Evolutionary conservation across 345 rosid genomes (phyloP), one percentile per base, ranked within the genome.

Genomic region (Combretum micranthum): DNA sequence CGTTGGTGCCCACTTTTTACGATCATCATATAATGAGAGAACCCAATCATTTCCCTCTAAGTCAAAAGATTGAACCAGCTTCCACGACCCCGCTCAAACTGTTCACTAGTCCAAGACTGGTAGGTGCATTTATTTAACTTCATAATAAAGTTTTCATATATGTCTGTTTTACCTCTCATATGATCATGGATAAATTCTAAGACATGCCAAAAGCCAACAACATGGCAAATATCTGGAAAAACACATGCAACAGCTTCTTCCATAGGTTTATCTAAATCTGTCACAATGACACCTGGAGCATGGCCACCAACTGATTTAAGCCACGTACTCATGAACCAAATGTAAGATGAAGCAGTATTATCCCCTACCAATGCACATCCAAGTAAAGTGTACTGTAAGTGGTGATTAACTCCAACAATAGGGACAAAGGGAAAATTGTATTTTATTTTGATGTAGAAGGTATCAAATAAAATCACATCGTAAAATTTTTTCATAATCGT

Each of bases 71-170:
- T 56, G 59, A 61, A 78, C 77, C 58, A 78, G 64, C 45, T 72
- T 75, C 71, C 59, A 52, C 83, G 77, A 78, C 60, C 77, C 64
- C 51, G 62, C 50, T 78, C 73, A 72, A 78, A 78, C 55, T 75
- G 62, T 42, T 66, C 71, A 15, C 19, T 67, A 1, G 68, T 72
- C 75, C 71, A 66, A 55, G 83, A 78, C 44, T 52, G 67, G 57
- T 72, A 54, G 21, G 72, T 62, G 48, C 82, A 77, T 57, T 71
- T 64, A 21, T 55, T 62, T 57, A 77, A 68, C 49, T 59, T 66
- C 21, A 17, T 44, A 65, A 60, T 37, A 22, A 77, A 77, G 26
- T 19, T 17, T 52, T 71, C 68, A 69, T 60, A 45, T 22, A 59
- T 62, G 56, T 59, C 57, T 15, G 53, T 16, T 4, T 50, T 46